These are phyloP conservation scores for Begonia peltatifolia DNA, from an alignment of 306 rosid species.

Conservation along the genomic window DNA sequence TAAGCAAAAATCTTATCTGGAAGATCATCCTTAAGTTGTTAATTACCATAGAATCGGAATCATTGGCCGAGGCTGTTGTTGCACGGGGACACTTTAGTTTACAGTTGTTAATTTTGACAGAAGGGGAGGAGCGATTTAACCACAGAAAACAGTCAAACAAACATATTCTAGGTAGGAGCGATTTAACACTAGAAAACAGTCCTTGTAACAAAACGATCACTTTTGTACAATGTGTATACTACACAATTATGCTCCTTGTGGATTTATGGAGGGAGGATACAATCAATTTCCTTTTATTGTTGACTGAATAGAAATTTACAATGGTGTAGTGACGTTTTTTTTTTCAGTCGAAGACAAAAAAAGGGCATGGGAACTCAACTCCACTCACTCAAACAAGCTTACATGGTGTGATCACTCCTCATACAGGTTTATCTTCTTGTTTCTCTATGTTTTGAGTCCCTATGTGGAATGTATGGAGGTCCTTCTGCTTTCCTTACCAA, in stretches of 20 bases:
- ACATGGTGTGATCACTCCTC: conserved; percentile 18
- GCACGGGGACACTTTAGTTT: neutral
- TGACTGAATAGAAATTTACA: neutral
- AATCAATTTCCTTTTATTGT: neutral
- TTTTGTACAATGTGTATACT: too few relatives aligned
- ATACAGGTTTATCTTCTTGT: conserved; percentile 37
- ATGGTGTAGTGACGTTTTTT: conserved; percentile 1
- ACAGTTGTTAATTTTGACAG: conserved; percentile 6
- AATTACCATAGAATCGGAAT: neutral
- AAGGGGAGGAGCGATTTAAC: neutral
- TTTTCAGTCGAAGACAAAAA: conserved; percentile 73
- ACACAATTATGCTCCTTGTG: neutral
- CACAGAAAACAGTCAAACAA: neutral
- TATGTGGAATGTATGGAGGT: neutral
- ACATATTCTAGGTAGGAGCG: neutral
- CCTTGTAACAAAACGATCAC: too few relatives aligned
- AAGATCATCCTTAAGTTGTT: neutral
- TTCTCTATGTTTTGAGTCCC: neutral
- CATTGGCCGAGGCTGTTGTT: neutral
- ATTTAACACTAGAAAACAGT: too few relatives aligned
- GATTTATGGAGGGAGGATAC: neutral
- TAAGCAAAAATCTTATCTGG: too few relatives aligned
- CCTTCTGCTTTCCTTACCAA: neutral
- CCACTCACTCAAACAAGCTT: conserved; percentile 20
- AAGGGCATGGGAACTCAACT: conserved; percentile 52